Percentiles rank a stretch among this genome's conserved stretches.
These are phyloP conservation scores for Penicillium psychrosexuale DNA, from an alignment of 2,329 filamentous ascomycete species.

Conservation along the genomic window DNA sequence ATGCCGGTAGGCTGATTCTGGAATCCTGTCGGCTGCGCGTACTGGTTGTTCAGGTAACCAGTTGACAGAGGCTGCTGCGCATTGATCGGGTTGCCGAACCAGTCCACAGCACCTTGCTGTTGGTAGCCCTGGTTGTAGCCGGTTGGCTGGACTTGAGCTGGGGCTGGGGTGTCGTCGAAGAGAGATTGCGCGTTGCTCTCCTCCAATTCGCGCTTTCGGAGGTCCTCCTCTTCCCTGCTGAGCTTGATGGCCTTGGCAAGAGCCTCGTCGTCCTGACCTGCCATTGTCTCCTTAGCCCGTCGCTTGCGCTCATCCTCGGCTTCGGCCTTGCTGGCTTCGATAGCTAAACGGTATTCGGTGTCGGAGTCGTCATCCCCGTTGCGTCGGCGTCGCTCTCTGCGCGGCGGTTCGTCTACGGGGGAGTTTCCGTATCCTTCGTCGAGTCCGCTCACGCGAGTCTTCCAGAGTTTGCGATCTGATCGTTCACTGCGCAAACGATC, in stretches of 20 bases:
- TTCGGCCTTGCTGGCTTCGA: constrained; percentile 92
- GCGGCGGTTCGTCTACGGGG: constrained; percentile 41
- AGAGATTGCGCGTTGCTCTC: constrained; percentile 78
- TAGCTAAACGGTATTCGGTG: constrained; percentile 80
- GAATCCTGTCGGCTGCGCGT: constrained; percentile 75
- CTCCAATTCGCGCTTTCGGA: constrained; percentile 80
- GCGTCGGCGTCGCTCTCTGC: constrained; percentile 48
- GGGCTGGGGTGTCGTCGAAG: constrained; percentile 70
- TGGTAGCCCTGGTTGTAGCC: constrained; percentile 97
- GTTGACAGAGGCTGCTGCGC: constrained; percentile 68
- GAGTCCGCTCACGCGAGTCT: constrained; percentile 88
- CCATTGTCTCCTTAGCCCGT: constrained; percentile 53
- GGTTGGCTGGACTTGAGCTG: constrained; percentile 70
- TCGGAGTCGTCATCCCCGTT: constrained; percentile 72
- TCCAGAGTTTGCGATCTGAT: constrained; percentile 90
- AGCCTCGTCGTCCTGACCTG: constrained; percentile 79
- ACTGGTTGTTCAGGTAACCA: constrained; percentile 65
- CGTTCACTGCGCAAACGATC: constrained; percentile 87
- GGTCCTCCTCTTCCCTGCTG: constrained; percentile 85
- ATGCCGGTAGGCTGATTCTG: constrained; percentile 60
- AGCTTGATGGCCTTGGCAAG: constrained; percentile 91
- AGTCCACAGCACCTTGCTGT: constrained; percentile 93
- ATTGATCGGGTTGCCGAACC: constrained; percentile 92
- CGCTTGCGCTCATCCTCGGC: constrained; percentile 87
- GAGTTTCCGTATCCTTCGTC: constrained; percentile 64